Evolutionary conservation across 306 rosid genomes (phyloP), one percentile per base, ranked within the genome.

Genomic region (Vigna unguiculata): DNA sequence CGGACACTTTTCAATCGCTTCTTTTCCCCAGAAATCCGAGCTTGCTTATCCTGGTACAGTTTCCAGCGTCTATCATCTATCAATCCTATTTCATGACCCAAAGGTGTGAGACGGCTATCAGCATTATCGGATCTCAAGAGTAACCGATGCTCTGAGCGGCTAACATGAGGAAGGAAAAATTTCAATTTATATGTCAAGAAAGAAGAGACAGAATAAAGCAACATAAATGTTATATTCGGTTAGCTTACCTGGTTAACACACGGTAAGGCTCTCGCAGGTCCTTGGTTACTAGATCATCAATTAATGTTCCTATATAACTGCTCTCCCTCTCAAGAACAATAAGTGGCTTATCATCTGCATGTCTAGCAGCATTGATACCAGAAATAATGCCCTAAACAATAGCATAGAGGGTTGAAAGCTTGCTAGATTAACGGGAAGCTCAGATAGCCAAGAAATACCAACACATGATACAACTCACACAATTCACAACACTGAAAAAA

Each of bases 91-190:
- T 92, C 97, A 78, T 53, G 93, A 11, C 95, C 97, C 90, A 95
- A 84, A 62, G 97, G 97, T 38, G 97, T 92, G 72, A 92, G 96
- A 58, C 97, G 98, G 78, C 96, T 92, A 82, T 95, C 98, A 38
- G 98, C 98, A 76, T 95, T 95, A 81, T 95, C 98, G 7, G 96
- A 92, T 82, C 98, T 89, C 74, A 95, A 91, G 65, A 95, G 97
- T 81, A 95, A 79, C 48, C 98, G 91, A 80, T 95, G 97, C 88
- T 95, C 98, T 62, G 98, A 95, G 84, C 97, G 98, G 89, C 98
- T 93, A 83, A 51, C 36, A 78, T 74, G 69, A 59, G 62, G 78
- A 72, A 78, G 73, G 65, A 34, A 79, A 28, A 15, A 15, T 12
- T 34, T 24, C 24, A 66, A n/a, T 69, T 21, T 36, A 12, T 59